Evolutionary conservation across 2,329 filamentous ascomycete species (phyloP), one percentile per base, ranked within the genome.

Genomic region (Falciphora oryzae): DNA sequence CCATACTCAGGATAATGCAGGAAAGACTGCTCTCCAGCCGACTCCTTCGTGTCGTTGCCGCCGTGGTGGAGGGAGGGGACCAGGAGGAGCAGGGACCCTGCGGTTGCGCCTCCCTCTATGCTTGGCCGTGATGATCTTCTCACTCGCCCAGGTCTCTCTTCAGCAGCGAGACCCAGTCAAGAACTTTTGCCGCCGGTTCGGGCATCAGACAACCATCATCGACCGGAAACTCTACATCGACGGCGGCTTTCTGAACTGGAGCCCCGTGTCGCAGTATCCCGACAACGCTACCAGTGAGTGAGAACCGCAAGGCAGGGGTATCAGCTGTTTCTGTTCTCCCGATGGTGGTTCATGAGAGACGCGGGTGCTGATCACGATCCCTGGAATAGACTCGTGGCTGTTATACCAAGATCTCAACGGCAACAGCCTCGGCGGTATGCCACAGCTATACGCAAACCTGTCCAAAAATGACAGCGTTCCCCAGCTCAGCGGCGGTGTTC

Each of bases 151-250:
- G 31, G 35, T 27, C 58, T 65, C 64, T n/a, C 57, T 57, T 38
- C 76, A 75, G 63, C 78, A 81, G 66, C 73, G 79, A 65, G 79
- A 87, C 69, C 83, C 83, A 4, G 75, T 87, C 61, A 76, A 74
- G 29, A 78, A 85, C 71, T 88, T 83, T 65, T 84, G 81, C 68
- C 75, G 81, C 59, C 75, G 81, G 65, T 84, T 81, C 74, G 83
- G 82, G 59, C 86, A 89, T 70, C 84, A 87, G 71, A 85, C 84
- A 10, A 79, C 86, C 8, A 77, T 87, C 13, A 78, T 89, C 59
- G 84, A 87, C 70, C 74, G 80, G 57, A 81, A 79, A 67, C 75
- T 89, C 27, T 89, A 85, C 71, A 84, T 89, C 63, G 85, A 89
- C 69, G 86, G 86, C 53, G 86, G 86, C 5, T 75, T 83, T 64